phyloP scores from a whole-genome alignment of 2,329 filamentous ascomycete genomes.

The Pseudogymnoascus sp. region DNA sequence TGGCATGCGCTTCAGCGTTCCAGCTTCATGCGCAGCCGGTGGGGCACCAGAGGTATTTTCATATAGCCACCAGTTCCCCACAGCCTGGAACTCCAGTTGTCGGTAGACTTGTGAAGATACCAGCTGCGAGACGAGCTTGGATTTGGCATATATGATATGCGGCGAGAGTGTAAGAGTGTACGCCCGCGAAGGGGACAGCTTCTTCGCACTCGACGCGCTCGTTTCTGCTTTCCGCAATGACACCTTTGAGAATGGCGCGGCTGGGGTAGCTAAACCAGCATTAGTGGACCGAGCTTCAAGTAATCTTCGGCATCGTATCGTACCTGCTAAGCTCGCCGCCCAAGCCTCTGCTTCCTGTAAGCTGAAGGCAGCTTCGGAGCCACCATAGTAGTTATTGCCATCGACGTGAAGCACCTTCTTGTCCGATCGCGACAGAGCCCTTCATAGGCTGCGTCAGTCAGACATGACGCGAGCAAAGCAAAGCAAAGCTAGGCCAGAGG shows the following conservation, averaged over 20 bases:
- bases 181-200: constrained; percentile 55
- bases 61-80: constrained; percentile 86
- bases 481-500: constrained; percentile 8
- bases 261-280: constrained; percentile 11
- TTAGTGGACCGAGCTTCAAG: not conserved
- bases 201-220: constrained; percentile 29
- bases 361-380: constrained; percentile 74
- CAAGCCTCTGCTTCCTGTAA: constrained; percentile 73
- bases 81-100: constrained; percentile 86
- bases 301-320: not conserved
- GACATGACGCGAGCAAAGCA: constrained; percentile 36
- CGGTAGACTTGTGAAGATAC: constrained; percentile 84
- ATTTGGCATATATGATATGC: constrained; percentile 77
- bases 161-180: constrained; percentile 82
- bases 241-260: constrained; percentile 22
- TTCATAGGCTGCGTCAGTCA: constrained; percentile 66
- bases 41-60: constrained; percentile 14
- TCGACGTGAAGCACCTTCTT: constrained; percentile 91
- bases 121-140: constrained; percentile 65
- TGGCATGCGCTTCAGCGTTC: constrained; percentile 60
- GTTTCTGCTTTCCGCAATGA: constrained; percentile 20
- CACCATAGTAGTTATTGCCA: constrained; percentile 80
- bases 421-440: constrained; percentile 82
- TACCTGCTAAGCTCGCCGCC: constrained; percentile 41
- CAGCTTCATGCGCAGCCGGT: constrained; percentile 18